A percentile compares a stretch with the other conserved stretches of the same genome.
These are phyloP conservation scores for Ophiostoma australiae DNA, from an alignment of 2,329 filamentous ascomycete genomes.

Conservation along the genomic window DNA sequence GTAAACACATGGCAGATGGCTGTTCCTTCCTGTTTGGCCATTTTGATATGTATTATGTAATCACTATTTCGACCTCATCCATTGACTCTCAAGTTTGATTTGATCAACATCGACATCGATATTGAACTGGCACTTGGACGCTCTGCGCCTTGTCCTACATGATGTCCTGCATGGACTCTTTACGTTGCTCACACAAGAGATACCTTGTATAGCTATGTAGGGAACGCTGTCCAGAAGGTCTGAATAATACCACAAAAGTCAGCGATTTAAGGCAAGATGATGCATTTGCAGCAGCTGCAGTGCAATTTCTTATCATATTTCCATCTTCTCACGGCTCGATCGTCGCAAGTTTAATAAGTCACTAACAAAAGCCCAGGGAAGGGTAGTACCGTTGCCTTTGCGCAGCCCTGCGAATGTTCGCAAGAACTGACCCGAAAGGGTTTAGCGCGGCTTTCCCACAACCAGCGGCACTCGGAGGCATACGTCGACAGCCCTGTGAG, in stretches of 20 bases:
- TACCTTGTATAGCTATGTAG: background rate
- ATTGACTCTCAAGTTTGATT: no score
- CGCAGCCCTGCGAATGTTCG: conserved; percentile 20
- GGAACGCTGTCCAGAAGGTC: background rate
- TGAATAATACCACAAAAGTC: background rate
- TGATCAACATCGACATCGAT: no score
- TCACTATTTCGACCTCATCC: no score
- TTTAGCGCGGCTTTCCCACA: conserved; percentile 10
- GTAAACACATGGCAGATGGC: background rate
- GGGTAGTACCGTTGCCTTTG: background rate
- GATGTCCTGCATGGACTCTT: background rate
- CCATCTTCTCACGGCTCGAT: background rate
- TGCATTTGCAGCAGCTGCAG: background rate
- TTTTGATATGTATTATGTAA: no score
- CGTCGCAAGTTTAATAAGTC: background rate
- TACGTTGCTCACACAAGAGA: background rate
- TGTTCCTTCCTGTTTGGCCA: background rate
- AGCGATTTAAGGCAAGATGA: background rate
- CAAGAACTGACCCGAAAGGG: conserved; percentile 18
- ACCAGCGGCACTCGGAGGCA: background rate
- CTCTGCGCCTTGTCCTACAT: no score
- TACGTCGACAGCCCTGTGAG: background rate
- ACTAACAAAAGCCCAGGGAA: background rate
- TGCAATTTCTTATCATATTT: background rate
- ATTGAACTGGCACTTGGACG: no score